Evolutionary conservation across 805 yeast species (phyloP), one percentile per base, ranked within the genome.

Genomic region (Cyberlindnera veronae): DNA sequence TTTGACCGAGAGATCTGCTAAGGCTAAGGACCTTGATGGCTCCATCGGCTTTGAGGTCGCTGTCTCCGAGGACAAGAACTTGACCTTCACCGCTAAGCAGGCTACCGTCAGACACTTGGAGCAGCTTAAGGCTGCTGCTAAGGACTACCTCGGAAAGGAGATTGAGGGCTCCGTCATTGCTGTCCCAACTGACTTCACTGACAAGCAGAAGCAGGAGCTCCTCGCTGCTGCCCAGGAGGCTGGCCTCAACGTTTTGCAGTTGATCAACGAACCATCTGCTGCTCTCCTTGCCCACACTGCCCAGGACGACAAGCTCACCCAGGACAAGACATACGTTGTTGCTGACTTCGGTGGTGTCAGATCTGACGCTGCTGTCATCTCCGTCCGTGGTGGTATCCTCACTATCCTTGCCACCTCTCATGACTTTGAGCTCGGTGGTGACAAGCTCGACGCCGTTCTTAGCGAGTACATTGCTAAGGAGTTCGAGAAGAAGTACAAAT

Each of bases 341-440:
- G 95, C 95, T 40, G 99, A 93, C 66, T 86, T 93, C 57, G 99
- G 99, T 63, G 97, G 96, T 60, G 75, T 89, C 54, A 78, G 98
- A 68, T 82, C 95, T 30, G 98, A 93, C 61, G 96, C 90, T 47
- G 96, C 98, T 44, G 90, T 93, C 37, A 71, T 93, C 55, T 81
- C 97, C 29, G 85, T 83, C 39, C 81, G 97, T 71, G 96, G 96
- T 49, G 99, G 99, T 57, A 77, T 93, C 52, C 74, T 86, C 68
- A 91, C 99, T 41, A 72, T 88, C 34, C 72, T 93, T 54, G 83
- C 95, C 45, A 87, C 96, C 50, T 78, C 79, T 44, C 95, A 89
- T 60, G 84, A 86, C 62, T 71, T 71, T 54, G 79, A 76, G 39
- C 76, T 93, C 46, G 98, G 98, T 59, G 99, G 99, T 63, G 84